These are phyloP conservation scores for Suillus cothurnatus DNA, from an alignment of 768 basidiomycete species.

Conservation along the genomic window DNA sequence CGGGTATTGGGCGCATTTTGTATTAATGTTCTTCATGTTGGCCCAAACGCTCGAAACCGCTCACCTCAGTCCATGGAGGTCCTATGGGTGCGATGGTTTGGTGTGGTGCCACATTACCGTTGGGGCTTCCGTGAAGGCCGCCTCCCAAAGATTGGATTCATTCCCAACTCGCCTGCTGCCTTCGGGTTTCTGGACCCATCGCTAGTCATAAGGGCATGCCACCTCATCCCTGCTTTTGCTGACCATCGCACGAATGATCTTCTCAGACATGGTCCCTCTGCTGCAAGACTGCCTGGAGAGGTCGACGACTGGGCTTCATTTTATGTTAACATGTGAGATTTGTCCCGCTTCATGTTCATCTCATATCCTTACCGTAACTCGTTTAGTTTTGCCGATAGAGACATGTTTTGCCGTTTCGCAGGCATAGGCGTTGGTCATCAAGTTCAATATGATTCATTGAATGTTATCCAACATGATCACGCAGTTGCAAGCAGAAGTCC, in stretches of 20 bases:
- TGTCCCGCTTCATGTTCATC: background rate
- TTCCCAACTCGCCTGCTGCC: background rate
- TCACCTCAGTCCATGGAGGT: background rate
- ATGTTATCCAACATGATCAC: background rate
- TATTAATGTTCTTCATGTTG: background rate
- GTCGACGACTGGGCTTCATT: background rate
- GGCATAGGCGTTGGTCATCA: conserved; percentile 11
- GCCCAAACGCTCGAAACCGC: background rate
- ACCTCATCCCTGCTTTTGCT: background rate
- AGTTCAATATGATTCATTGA: background rate
- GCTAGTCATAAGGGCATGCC: background rate
- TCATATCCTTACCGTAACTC: background rate
- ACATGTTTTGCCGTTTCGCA: conserved; percentile 12
- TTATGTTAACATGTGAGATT: background rate
- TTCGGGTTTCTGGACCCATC: background rate
- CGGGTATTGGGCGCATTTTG: background rate
- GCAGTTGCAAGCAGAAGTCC: background rate
- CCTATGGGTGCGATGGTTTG: background rate
- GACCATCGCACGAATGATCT: background rate
- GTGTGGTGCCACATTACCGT: background rate
- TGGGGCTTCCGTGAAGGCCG: background rate
- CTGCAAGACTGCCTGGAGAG: background rate
- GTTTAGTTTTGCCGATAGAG: conserved; percentile 10
- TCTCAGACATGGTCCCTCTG: background rate
- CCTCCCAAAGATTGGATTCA: background rate